phyloP scores from a whole-genome alignment of 768 basidiomycete genomes.

The Myochromella boudieri region DNA sequence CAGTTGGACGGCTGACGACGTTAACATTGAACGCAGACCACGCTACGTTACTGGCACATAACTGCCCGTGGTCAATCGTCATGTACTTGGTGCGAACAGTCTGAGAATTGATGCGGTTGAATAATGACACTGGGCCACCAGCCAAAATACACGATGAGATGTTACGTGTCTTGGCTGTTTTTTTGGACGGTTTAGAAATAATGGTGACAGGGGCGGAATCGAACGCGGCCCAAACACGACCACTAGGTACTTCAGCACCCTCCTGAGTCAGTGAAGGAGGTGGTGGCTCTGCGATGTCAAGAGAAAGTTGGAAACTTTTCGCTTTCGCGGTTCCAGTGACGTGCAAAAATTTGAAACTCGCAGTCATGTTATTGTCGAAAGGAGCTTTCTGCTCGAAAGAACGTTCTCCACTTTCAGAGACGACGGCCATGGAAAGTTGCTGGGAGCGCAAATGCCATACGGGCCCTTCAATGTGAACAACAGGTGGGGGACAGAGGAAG shows the following conservation, averaged over 20 bases:
- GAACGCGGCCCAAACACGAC: constrained; percentile 88
- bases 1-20: constrained; percentile 74
- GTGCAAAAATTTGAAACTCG: constrained; percentile 90
- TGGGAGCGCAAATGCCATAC: constrained; percentile 81
- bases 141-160: constrained; percentile 88
- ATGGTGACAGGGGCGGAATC: constrained; percentile 91
- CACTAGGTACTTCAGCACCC: constrained; percentile 44
- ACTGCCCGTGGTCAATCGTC: constrained; percentile 81
- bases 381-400: constrained; percentile 84
- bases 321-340: constrained; percentile 87
- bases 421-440: constrained; percentile 82
- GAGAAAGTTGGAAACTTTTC: constrained; percentile 84
- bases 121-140: constrained; percentile 87
- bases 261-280: constrained; percentile 47
- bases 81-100: constrained; percentile 97
- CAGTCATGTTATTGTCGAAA: constrained; percentile 80
- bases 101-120: constrained; percentile 96
- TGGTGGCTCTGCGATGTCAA: constrained; percentile 81
- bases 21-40: constrained; percentile 97
- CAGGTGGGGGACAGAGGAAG: constrained; percentile 90
- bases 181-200: constrained; percentile 97
- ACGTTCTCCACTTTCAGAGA: constrained; percentile 80
- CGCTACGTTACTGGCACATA: constrained; percentile 86
- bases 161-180: constrained; percentile 93
- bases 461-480: constrained; percentile 90